These are phyloP conservation scores for Clavaria fumosa DNA, from an alignment of 768 basidiomycete genomes.

Conservation along the genomic window DNA sequence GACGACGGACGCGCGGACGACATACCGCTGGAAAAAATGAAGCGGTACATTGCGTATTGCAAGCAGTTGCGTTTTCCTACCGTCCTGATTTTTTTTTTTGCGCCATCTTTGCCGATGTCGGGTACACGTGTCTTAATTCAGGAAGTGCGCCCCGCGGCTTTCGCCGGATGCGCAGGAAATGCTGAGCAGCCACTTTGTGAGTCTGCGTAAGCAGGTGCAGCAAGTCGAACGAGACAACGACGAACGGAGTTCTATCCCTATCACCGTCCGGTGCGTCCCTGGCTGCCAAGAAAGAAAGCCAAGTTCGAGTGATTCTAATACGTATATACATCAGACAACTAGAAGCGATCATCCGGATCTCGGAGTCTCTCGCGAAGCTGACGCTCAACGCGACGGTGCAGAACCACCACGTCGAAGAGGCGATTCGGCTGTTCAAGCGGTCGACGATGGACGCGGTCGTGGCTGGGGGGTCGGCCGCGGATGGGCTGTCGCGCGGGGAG, in stretches of 20 bases:
- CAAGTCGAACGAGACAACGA: conserved; percentile 95
- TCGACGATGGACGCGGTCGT: conserved; percentile 99
- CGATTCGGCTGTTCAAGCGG: conserved; percentile 94
- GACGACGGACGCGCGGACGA: conserved; percentile 70
- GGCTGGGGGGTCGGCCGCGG: conserved; percentile 82
- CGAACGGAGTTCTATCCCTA: conserved; percentile 94
- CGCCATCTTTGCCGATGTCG: background rate
- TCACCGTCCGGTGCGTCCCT: conserved; percentile 74
- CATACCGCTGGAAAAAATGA: conserved; percentile 96
- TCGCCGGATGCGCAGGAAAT: conserved; percentile 92
- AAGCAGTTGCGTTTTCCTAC: no score
- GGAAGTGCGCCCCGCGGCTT: conserved; percentile 91
- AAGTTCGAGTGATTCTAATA: background rate
- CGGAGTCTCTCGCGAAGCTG: conserved; percentile 91
- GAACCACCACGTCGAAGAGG: conserved; percentile 92
- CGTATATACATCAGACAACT: no score
- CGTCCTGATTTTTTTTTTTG: conserved; percentile 10
- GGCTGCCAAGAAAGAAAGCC: background rate
- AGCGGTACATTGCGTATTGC: conserved; percentile 90
- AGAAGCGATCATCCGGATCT: conserved; percentile 97
- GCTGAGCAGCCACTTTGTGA: conserved; percentile 91
- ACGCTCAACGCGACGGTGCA: conserved; percentile 76
- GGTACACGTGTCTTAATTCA: conserved; percentile 17
- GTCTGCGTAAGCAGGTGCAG: conserved; percentile 83
- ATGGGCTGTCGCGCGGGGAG: conserved; percentile 82